Conservation (phyloP, 495 filamentous ascomycete species). For the Rusavskia elegans region DNA sequence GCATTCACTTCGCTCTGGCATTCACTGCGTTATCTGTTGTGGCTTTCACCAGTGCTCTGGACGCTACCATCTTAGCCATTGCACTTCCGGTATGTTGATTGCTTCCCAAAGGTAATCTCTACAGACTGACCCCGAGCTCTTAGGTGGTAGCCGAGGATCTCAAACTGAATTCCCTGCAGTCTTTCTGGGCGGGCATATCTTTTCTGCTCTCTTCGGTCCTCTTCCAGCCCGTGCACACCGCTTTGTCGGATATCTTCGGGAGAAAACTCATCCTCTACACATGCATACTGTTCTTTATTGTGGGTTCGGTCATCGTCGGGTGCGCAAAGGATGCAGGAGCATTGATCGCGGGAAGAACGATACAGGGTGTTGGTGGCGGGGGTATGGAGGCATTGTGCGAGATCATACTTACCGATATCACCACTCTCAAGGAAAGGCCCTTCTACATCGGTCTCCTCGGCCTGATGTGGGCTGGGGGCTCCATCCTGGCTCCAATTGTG, state of each 20-base stretch:
- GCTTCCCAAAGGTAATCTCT: too few relatives aligned
- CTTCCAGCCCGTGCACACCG: conserved; percentile 46
- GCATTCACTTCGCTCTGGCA: too few relatives aligned
- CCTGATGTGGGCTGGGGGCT: conserved; percentile 19
- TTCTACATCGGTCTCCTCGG: conserved; percentile 22
- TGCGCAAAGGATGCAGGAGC: conserved; percentile 32
- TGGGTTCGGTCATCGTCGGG: conserved; percentile 35
- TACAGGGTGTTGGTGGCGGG: conserved; percentile 38
- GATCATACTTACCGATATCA: conserved; percentile 34
- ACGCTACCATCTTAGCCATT: too few relatives aligned
- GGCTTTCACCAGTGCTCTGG: too few relatives aligned
- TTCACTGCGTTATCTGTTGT: too few relatives aligned
- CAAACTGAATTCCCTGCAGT: conserved; percentile 32
- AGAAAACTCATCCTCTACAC: conserved; percentile 29
- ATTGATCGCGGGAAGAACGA: conserved; percentile 39
- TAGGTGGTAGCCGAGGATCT: conserved; percentile 34
- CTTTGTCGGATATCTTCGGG: conserved; percentile 42
- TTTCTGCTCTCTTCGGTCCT: conserved; percentile 59
- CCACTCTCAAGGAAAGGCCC: conserved; percentile 26
- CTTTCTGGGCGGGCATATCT: conserved; percentile 62
- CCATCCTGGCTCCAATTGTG: conserved; percentile 29
- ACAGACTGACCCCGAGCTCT: not conserved
- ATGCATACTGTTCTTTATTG: conserved; percentile 29
- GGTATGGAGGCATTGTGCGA: conserved; percentile 34
- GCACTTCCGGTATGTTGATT: too few relatives aligned